phyloP scores from a whole-genome alignment of 164 flowering plant genomes.

The Euptelea pleiosperma region DNA sequence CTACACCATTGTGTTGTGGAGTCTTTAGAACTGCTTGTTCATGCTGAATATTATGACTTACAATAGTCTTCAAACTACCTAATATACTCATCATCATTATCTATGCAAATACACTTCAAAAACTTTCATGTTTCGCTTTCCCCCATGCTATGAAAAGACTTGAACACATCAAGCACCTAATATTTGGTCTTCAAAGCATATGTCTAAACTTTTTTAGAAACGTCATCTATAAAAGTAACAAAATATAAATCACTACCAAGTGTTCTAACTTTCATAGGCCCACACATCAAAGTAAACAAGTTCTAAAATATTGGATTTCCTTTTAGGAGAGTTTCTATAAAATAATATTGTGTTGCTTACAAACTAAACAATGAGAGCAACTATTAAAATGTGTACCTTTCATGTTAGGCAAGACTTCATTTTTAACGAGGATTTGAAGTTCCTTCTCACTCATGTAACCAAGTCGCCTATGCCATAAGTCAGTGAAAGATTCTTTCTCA shows the following conservation, averaged over 20 bases:
- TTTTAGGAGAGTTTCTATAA: background rate
- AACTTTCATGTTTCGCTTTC: background rate
- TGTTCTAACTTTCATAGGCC: background rate
- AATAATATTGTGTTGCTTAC: background rate
- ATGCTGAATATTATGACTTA: background rate
- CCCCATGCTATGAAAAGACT: background rate
- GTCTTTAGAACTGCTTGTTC: background rate
- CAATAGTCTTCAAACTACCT: background rate
- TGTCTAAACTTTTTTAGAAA: background rate
- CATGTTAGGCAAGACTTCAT: no score
- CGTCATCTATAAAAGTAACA: no score
- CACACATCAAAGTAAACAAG: background rate
- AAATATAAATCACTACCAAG: background rate
- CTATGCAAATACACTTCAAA: no score
- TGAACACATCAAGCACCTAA: background rate
- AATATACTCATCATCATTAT: constrained; percentile 1
- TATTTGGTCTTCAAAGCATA: background rate
- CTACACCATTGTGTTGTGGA: background rate
- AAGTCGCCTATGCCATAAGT: no score
- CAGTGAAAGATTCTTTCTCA: no score
- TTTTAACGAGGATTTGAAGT: no score
- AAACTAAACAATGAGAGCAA: background rate
- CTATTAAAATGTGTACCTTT: no score
- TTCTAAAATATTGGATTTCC: no score
- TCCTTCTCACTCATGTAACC: no score